Percentiles rank a stretch among this genome's conserved stretches.
phyloP scores from a whole-genome alignment of 352 stramenopile genomes.

The Globisporangium cylindrosporum region DNA sequence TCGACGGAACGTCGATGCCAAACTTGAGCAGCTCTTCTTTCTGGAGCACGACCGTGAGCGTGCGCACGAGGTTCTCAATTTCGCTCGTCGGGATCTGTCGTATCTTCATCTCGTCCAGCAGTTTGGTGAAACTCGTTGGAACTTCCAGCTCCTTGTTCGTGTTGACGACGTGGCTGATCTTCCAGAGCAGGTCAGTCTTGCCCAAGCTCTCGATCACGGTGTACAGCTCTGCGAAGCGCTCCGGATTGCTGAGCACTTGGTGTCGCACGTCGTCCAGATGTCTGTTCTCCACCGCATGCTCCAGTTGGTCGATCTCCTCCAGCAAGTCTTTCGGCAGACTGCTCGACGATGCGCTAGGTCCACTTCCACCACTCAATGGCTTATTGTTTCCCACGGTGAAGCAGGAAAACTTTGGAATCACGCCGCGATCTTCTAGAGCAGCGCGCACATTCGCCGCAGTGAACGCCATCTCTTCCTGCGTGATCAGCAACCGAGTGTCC shows the following conservation, averaged over 20 bases:
- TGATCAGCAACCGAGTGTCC: slow-evolving; percentile 55
- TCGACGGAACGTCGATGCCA: slow-evolving; percentile 44
- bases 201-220: slow-evolving; percentile 55
- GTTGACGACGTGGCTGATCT: slow-evolving; percentile 66
- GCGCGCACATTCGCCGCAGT: slow-evolving; percentile 51
- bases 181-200: slow-evolving; percentile 74
- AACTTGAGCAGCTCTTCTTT: slow-evolving; percentile 49
- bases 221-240: slow-evolving; percentile 68
- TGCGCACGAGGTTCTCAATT: slow-evolving; percentile 54
- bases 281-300: slow-evolving; percentile 45
- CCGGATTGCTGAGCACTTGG: slow-evolving; percentile 50
- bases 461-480: slow-evolving; percentile 63
- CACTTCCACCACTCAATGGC: background rate
- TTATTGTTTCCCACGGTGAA: background rate
- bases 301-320: slow-evolving; percentile 54
- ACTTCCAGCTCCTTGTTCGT: slow-evolving; percentile 53
- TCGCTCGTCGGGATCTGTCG: slow-evolving; percentile 53
- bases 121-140: slow-evolving; percentile 33
- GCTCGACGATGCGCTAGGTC: slow-evolving; percentile 13
- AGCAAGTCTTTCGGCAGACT: slow-evolving; percentile 43
- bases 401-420: slow-evolving; percentile 43
- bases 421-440: slow-evolving; percentile 61
- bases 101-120: slow-evolving; percentile 54
- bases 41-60: slow-evolving; percentile 52
- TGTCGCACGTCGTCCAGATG: slow-evolving; percentile 14